Evolutionary conservation across 768 basidiomycete species (phyloP), one percentile per base, ranked within the genome.

Genomic region (Russula foetens): DNA sequence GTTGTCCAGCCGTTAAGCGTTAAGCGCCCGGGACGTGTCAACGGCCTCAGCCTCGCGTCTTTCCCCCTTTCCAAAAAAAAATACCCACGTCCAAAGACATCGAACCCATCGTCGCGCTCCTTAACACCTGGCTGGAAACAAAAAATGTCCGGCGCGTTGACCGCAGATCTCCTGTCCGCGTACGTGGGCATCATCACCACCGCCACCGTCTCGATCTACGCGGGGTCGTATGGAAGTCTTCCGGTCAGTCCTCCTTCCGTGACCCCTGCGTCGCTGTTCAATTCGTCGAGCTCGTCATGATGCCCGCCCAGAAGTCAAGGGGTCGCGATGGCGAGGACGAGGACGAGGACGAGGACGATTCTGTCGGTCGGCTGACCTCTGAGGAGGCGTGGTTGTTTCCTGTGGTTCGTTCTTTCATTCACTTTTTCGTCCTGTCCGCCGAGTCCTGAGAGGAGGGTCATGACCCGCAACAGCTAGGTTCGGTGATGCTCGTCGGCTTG

Each of bases 311-410:
- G 54, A 66, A 58, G 31, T 35, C 65, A 11, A 68, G 66, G 39
- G 8, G 39, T 31, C 29, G 46, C 17, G 66, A 21, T 66, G 78
- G 80, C 0, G 79, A 80, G 2, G 78, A 84, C 6, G 80, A 85
- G 7, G 78, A 80, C 19, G 41, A 54, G 28, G 53, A 54, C 0
- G 88, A 88, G 47, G 81, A 83, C 11, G 84, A 84, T 43, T 26
- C 38, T 6, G 4, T 11, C 4, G 2, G 15, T 53, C 78, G 81
- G 28, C 69, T 91, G 72, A 83, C 88, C 1, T 77, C 84, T 4
- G 73, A 71, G 33, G 88, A 91, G 59, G 89, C 87, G 23, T 88
- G 84, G 81, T 67, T 88, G 26, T 88, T 91, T 65, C 89, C 89
- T 23, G 74, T 91, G 41, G 87, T 90, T 65, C 69, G 86, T 75